Evolutionary conservation across 2,329 filamentous ascomycete species (phyloP), one percentile per base, ranked within the genome.

Genomic region (Penicillium sclerotiorum): DNA sequence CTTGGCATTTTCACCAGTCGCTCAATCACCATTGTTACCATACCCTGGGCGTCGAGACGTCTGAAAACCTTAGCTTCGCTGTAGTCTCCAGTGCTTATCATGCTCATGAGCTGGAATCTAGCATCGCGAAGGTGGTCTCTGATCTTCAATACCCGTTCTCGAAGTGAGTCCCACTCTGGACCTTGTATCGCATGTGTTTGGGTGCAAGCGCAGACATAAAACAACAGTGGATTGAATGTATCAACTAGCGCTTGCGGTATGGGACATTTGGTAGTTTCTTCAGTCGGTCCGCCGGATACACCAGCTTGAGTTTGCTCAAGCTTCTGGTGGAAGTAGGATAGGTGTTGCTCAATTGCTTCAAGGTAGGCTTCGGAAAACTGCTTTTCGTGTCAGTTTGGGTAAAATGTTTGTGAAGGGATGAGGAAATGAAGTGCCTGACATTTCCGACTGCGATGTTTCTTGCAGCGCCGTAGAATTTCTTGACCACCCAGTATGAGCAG

Each of bases 11-110:
- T 25, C 11, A 21, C 41, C 18, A 50, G 25, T 2, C 47, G 41
- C 27, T 21, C 47, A 15, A 30, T 28, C 20, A 50, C 27, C 25
- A 50, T 33, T 5, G 47, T 50, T 13, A 45, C 9, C 15, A 50
- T 50, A 8, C 9, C 36, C 9, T 41, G 41, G 11, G 47, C 32
- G 15, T 41, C 27, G 2, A 50, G 35, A 2, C 36, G 25, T 41
- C 47, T 21, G 27, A 50, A 50, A 8, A 45, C 41, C 15, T 50
- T 50, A 1, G 47, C 47, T 40, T 45, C 47, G n/a, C 41, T 50
- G 15, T 39, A 50, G 22, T 50, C 47, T 2, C 47, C 47, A 15
- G 47, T 27, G 18, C 13, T 35, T 8, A 50, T 45, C 47, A 45
- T 50, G 33, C 27, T 23, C 15, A 50, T 50, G 9, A 50, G 33